These are phyloP conservation scores for Pseudogymnoascus sp. DNA, from an alignment of 2,329 filamentous ascomycete genomes.

Conservation along the genomic window DNA sequence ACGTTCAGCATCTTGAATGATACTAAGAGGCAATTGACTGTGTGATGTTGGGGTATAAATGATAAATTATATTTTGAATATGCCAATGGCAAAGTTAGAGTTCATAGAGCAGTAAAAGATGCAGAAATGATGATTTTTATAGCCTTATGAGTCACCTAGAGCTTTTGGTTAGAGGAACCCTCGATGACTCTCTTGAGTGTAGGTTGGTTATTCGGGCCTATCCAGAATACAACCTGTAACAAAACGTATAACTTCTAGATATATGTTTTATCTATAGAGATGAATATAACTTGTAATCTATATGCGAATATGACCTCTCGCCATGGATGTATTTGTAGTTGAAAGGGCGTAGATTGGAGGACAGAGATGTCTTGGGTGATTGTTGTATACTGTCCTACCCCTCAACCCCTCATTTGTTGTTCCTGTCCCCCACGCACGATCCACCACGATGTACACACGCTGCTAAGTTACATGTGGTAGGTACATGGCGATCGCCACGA, in stretches of 20 bases:
- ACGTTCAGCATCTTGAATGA: constrained; percentile 17
- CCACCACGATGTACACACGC: neutral
- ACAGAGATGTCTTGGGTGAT: neutral
- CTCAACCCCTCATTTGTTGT: constrained; percentile 6
- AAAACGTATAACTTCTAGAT: neutral
- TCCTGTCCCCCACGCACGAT: neutral
- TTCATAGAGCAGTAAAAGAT: neutral
- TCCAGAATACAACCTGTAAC: neutral
- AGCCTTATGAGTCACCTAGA: neutral
- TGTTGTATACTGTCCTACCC: neutral
- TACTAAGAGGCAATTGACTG: neutral
- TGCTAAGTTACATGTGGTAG: neutral
- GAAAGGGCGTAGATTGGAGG: neutral
- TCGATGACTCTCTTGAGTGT: neutral
- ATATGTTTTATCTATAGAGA: neutral
- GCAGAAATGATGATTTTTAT: neutral
- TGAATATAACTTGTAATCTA: neutral
- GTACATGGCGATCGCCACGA: neutral
- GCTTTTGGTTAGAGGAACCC: neutral
- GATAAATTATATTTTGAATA: neutral
- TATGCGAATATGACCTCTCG: neutral
- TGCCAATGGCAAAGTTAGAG: neutral
- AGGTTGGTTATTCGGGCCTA: neutral
- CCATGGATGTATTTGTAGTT: neutral
- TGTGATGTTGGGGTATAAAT: neutral